Conservation (phyloP, 768 basidiomycete genomes). For the Cubamyces sp. region DNA sequence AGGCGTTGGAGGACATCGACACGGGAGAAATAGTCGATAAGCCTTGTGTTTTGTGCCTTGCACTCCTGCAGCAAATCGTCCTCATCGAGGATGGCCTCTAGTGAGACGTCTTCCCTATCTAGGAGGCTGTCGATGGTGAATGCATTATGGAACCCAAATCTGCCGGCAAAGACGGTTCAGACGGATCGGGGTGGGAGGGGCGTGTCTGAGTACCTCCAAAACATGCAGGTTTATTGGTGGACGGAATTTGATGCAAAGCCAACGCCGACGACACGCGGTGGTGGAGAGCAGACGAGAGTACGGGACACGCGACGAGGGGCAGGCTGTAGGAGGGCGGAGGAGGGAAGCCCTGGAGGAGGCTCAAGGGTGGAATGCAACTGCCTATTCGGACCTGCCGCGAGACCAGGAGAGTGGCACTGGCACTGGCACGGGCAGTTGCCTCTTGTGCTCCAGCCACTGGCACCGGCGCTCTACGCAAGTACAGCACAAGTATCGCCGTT, state of each 20-base stretch:
- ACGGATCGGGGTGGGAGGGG: slow-evolving; percentile 17
- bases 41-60: slow-evolving; percentile 89
- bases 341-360: not conserved
- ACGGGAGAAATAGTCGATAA: slow-evolving; percentile 86
- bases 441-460: not conserved
- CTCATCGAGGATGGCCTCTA: slow-evolving; percentile 92
- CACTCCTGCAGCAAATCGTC: slow-evolving; percentile 94
- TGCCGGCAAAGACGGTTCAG: slow-evolving; percentile 38
- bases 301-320: not conserved
- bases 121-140: slow-evolving; percentile 89
- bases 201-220: slow-evolving; percentile 48
- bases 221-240: slow-evolving; percentile 39
- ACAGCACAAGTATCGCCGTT: slow-evolving; percentile 2
- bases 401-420: slow-evolving; percentile 4
- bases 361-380: slow-evolving; percentile 21
- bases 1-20: slow-evolving; percentile 80
- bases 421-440: not conserved
- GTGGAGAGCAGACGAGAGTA: not conserved
- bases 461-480: slow-evolving; percentile 13
- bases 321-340: not conserved
- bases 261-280: not conserved
- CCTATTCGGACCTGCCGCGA: slow-evolving; percentile 26
- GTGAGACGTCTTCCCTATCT: slow-evolving; percentile 85
- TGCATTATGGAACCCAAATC: slow-evolving; percentile 91
- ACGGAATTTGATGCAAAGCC: slow-evolving; percentile 1